phyloP scores from a whole-genome alignment of 2,329 filamentous ascomycete species.

The Tolypocladium pustulatum region DNA sequence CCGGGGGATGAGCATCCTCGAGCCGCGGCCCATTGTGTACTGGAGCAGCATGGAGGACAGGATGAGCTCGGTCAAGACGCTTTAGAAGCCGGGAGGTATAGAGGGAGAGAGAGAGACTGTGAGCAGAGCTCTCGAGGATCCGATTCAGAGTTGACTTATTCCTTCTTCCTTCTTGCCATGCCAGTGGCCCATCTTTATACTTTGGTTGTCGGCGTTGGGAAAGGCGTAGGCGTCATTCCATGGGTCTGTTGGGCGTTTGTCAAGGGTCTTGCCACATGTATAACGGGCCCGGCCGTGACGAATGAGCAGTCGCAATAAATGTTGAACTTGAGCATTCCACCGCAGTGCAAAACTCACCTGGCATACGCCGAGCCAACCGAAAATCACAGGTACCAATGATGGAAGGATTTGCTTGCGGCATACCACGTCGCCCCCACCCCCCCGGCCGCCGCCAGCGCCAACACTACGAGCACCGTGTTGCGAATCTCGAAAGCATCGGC shows the following conservation, averaged over 20 bases:
- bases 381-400: neutral
- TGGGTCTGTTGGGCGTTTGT: neutral
- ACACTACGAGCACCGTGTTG: slow-evolving; percentile 36
- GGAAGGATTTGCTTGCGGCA: neutral
- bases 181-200: neutral
- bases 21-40: slow-evolving; percentile 52
- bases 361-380: too few relatives aligned
- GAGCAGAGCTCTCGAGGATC: neutral
- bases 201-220: neutral
- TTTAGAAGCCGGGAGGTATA: neutral
- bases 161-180: neutral
- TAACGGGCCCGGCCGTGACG: too few relatives aligned
- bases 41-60: slow-evolving; percentile 54
- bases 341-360: too few relatives aligned
- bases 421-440: neutral
- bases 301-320: neutral
- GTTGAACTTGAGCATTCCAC: neutral
- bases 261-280: neutral
- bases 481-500: slow-evolving; percentile 53
- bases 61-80: slow-evolving; percentile 25
- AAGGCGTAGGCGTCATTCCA: neutral
- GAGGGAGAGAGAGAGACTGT: neutral
- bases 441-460: slow-evolving; percentile 24
- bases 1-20: slow-evolving; percentile 44
- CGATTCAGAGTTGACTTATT: neutral